Conservation (phyloP, 148 eudicot species). For the Camellia granthamiana region DNA sequence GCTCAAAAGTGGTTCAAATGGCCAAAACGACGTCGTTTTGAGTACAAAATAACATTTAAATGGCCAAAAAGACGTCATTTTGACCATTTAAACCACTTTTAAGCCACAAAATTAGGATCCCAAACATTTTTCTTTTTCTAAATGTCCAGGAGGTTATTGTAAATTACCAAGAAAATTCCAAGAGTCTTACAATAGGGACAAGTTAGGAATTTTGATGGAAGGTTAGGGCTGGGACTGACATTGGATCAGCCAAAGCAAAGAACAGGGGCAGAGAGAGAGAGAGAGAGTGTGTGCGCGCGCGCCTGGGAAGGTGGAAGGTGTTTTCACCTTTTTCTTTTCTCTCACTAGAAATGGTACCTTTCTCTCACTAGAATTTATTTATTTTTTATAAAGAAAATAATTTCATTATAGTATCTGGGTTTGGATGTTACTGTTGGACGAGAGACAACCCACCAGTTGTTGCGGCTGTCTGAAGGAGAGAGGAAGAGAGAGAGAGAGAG, state of each 20-base stretch:
- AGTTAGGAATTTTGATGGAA: background rate
- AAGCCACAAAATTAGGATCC: too few relatives aligned
- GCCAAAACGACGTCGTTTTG: too few relatives aligned
- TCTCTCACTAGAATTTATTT: background rate
- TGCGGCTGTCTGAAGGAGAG: conserved; percentile 31
- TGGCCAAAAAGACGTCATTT: too few relatives aligned
- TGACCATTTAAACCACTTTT: too few relatives aligned
- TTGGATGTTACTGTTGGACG: conserved; percentile 22
- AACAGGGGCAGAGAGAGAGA: background rate
- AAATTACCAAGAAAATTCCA: too few relatives aligned
- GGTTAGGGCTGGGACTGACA: background rate
- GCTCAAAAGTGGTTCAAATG: too few relatives aligned
- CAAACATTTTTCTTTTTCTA: too few relatives aligned
- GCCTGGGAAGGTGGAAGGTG: conserved; percentile 18
- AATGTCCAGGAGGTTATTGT: too few relatives aligned
- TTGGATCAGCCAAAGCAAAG: background rate
- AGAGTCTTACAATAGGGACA: background rate
- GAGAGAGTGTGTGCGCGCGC: background rate
- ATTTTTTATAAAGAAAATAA: background rate
- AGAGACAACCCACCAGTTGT: conserved; percentile 32
- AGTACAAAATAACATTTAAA: too few relatives aligned
- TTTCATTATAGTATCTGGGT: background rate
- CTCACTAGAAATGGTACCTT: background rate
- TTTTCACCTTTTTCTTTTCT: conserved; percentile 3
- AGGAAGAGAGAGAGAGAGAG: background rate